These are phyloP conservation scores for Quercus phellos DNA, from an alignment of 331 rosid species.

Conservation along the genomic window DNA sequence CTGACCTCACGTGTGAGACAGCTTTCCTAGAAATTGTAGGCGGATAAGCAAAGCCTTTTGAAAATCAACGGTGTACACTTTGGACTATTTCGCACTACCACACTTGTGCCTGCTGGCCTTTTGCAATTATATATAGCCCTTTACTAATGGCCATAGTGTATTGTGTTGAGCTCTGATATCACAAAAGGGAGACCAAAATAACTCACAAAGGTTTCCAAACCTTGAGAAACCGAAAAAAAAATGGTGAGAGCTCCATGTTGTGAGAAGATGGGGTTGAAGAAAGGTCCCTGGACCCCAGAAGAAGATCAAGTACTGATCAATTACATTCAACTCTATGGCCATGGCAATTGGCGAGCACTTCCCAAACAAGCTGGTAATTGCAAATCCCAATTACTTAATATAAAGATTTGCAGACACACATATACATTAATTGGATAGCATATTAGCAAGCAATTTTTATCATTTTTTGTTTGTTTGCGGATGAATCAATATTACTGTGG, in stretches of 20 bases:
- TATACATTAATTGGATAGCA: no score
- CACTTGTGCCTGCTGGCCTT: neutral
- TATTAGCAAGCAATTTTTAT: no score
- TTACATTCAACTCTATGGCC: conserved; percentile 54
- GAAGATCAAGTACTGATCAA: conserved; percentile 62
- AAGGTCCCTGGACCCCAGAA: conserved; percentile 73
- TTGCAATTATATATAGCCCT: neutral
- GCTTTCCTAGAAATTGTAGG: conserved; percentile 9
- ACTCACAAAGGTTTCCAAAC: neutral
- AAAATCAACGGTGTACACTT: neutral
- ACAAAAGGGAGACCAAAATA: neutral
- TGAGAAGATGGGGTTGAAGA: conserved; percentile 84
- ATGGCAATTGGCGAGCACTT: conserved; percentile 77
- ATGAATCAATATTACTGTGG: no score
- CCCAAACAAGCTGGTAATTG: conserved; percentile 70
- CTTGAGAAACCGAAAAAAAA: neutral
- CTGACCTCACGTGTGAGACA: neutral
- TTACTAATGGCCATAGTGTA: no score
- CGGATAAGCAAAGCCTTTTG: neutral
- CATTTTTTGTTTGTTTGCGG: no score
- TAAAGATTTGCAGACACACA: no score
- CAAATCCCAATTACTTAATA: no score
- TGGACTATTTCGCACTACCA: conserved; percentile 5
- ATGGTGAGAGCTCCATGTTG: conserved; percentile 96
- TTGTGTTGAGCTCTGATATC: neutral